Evolutionary conservation across 495 filamentous ascomycete genomes (phyloP).

Genomic region (Cenococcum geophilum): DNA sequence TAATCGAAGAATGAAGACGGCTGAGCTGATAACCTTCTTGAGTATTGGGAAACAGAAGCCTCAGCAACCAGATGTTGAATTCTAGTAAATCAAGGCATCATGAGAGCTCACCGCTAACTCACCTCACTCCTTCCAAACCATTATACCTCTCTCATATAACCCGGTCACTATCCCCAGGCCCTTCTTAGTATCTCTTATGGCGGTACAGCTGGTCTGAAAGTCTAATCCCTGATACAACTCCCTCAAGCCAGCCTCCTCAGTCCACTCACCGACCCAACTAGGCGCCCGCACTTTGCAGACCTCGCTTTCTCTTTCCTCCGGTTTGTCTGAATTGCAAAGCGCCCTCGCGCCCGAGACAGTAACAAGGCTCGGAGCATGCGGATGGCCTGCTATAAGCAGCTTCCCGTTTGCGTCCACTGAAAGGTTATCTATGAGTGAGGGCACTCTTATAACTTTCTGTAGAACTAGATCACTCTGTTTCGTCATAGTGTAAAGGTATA

Average conservation of each 20-base stretch:
- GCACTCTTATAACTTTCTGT: conserved; percentile 28
- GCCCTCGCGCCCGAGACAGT: conserved; percentile 28
- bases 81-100: too few relatives aligned
- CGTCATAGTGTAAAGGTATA: conserved; percentile 38
- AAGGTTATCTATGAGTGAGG: conserved; percentile 42
- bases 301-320: conserved; percentile 29
- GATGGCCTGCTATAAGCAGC: conserved; percentile 43
- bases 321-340: conserved; percentile 28
- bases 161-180: conserved; percentile 41
- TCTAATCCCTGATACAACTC: conserved; percentile 37
- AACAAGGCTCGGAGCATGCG: conserved; percentile 35
- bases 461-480: conserved; percentile 22
- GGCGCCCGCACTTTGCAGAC: conserved; percentile 33
- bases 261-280: conserved; percentile 44
- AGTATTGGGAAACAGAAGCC: too few relatives aligned
- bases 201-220: conserved; percentile 38
- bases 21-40: too few relatives aligned
- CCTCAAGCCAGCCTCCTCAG: conserved; percentile 32
- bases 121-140: conserved; percentile 40
- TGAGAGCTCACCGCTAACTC: too few relatives aligned
- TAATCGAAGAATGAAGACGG: too few relatives aligned
- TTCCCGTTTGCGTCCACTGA: conserved; percentile 38
- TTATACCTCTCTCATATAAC: conserved; percentile 43
- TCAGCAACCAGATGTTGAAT: too few relatives aligned
- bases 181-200: conserved; percentile 38